Evolutionary conservation across 139 green algal species (phyloP).

Genomic region (Klebsormidium nitens): DNA sequence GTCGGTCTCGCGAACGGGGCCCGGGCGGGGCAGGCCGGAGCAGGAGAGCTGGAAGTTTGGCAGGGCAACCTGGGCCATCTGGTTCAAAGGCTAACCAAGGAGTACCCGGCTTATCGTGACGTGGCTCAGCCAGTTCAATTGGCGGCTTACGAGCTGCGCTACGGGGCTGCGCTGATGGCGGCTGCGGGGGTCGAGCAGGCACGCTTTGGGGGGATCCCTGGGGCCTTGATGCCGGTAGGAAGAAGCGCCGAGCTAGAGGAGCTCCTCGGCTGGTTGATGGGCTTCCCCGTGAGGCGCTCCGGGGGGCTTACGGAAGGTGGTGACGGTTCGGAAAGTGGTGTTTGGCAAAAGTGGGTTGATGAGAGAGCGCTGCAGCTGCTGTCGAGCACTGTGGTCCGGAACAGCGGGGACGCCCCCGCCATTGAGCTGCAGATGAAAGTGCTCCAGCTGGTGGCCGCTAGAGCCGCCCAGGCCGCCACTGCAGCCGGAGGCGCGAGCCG

Average conservation of each 20-base stretch:
- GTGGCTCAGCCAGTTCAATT: constrained; percentile 76
- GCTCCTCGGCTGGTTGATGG: neutral
- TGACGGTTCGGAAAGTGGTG: neutral
- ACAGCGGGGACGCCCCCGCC: no score
- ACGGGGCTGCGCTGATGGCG: constrained; percentile 31
- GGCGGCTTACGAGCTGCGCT: constrained; percentile 55
- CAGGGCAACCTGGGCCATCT: constrained; percentile 51
- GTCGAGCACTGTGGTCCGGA: no score
- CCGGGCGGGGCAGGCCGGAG: constrained; percentile 1
- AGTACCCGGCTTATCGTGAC: constrained; percentile 73
- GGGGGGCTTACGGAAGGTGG: neutral
- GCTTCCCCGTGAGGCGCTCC: constrained; percentile 4
- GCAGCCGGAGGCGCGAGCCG: no score
- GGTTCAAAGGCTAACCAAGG: constrained; percentile 38
- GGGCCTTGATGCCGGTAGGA: neutral
- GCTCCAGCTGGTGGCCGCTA: neutral
- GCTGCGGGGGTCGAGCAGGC: neutral
- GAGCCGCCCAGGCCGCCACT: neutral
- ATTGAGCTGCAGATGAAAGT: no score
- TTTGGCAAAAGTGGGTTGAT: no score
- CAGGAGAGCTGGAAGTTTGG: constrained; percentile 29
- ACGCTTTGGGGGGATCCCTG: neutral
- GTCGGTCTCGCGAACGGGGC: neutral
- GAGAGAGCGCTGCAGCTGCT: no score
- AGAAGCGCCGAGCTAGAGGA: neutral